Base-by-base conservation (phyloP, 768 basidiomycete species). In the Mycena galericulata region DNA sequence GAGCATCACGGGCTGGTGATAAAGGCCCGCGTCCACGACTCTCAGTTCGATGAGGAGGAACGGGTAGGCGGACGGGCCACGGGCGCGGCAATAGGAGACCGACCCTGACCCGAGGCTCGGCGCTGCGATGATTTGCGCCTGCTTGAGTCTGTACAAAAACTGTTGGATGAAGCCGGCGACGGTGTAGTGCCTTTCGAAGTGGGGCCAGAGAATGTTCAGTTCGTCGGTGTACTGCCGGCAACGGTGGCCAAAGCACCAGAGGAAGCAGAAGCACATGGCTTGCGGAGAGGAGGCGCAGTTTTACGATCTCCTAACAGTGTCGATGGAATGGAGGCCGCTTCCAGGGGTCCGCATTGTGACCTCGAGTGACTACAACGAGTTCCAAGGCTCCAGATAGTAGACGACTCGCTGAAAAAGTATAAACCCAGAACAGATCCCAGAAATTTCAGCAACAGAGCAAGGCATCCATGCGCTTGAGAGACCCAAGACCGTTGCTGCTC, bases 151-250 rank as follows among this genome's bases (percentile, higher is more conserved):
- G 46, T 12, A 1, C 47, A 65, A n/a, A 29, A 57, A 65, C n/a
- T 24, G 3, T 18, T 50, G 15, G 36, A 51, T 24, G 56, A 40
- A 65, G 5, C 22, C 0, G 10, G 20, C 15, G 46, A 41, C 18
- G 36, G 18, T 5, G 43, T 36, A 65, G 27, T 20, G 32, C 2
- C 6, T 12, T 38, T 58, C 40, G 15, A 17, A 7, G 9, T 3
- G 5, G 26, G 55, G 55, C 36, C 38, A 65, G 24, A 65, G 50
- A 36, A 34, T 1, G 2, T 12, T 10, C 17, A 65, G 47, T 43
- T 65, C 46, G 4, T 34, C 29, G 26, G 57, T 41, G 45, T 65
- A 65, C 47, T 57, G 36, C 36, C 55, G 40, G 63, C 55, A 65
- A 47, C 18, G 11, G 54, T 64, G 62, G 62, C 60, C 60, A 50